phyloP scores from a whole-genome alignment of 2,329 filamentous ascomycete genomes.

The Xylaria sp. region DNA sequence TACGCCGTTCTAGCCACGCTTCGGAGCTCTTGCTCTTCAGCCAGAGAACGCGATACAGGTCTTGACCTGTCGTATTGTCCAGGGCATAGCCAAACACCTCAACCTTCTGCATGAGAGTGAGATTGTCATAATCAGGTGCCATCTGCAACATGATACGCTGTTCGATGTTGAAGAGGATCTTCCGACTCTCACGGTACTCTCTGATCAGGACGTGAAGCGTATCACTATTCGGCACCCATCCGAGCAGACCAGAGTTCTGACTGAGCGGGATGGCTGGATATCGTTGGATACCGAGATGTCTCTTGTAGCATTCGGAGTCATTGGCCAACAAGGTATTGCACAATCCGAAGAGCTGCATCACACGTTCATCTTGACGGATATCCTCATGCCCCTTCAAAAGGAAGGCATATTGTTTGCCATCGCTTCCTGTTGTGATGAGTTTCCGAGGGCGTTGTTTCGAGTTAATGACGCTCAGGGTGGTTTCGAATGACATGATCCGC shows the following conservation, averaged over 20 bases:
- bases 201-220: conserved; percentile 94
- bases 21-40: conserved; percentile 98
- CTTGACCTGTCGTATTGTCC: conserved; percentile 98
- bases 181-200: conserved; percentile 93
- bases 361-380: conserved; percentile 95
- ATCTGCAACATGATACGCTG: conserved; percentile 99
- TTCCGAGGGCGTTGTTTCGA: conserved; percentile 95
- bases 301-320: conserved; percentile 94
- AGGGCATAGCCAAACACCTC: conserved; percentile 99
- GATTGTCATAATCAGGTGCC: conserved; percentile 97
- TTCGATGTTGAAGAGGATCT: conserved; percentile 98
- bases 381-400: conserved; percentile 98
- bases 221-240: conserved; percentile 97
- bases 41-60: conserved; percentile 96
- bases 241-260: conserved; percentile 89
- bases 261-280: conserved; percentile 97
- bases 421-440: conserved; percentile 80
- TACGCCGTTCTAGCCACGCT: conserved; percentile 92
- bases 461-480: conserved; percentile 84
- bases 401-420: conserved; percentile 83
- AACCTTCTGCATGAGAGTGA: conserved; percentile 99
- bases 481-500: conserved; percentile 82
- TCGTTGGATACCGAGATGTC: conserved; percentile 91
- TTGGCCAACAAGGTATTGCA: conserved; percentile 92
- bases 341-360: conserved; percentile 98